A percentile compares a stretch with the other conserved stretches of the same genome.
phyloP scores from a whole-genome alignment of 1,139 yeast species.

The Geotrichum phurueaensis region DNA sequence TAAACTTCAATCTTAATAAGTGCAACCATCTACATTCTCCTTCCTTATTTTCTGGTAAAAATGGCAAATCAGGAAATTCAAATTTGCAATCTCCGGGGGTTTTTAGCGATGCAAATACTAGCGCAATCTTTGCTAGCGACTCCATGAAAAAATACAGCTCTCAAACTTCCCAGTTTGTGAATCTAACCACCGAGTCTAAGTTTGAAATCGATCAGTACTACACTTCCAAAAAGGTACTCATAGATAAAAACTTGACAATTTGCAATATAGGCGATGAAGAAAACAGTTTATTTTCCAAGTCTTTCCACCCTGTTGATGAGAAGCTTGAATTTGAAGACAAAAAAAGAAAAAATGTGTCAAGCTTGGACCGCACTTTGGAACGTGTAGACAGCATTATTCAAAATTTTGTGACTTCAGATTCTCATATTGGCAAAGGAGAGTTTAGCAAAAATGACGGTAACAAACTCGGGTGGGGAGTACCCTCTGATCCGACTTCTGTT shows the following conservation, averaged over 20 bases:
- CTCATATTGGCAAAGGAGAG: background rate
- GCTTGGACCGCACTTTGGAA: constrained; percentile 8
- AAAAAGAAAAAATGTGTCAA: background rate
- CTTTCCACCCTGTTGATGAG: background rate
- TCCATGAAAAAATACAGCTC: background rate
- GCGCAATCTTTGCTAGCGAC: background rate
- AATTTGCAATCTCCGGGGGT: constrained; percentile 8
- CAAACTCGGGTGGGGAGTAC: background rate
- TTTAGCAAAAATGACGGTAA: background rate
- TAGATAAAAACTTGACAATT: background rate
- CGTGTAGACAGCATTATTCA: constrained; percentile 10
- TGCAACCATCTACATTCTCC: background rate
- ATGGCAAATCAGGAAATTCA: background rate
- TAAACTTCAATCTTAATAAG: background rate
- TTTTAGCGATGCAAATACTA: constrained; percentile 5
- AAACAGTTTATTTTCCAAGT: background rate
- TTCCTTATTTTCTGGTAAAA: background rate
- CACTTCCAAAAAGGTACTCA: background rate
- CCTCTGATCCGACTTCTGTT: background rate
- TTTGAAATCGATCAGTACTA: background rate
- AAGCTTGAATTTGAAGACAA: background rate
- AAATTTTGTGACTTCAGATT: background rate
- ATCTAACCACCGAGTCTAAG: background rate
- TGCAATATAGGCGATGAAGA: background rate
- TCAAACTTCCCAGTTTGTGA: background rate